Evolutionary conservation across 2,329 filamentous ascomycete species (phyloP).

Genomic region (Aspergillus sp.): DNA sequence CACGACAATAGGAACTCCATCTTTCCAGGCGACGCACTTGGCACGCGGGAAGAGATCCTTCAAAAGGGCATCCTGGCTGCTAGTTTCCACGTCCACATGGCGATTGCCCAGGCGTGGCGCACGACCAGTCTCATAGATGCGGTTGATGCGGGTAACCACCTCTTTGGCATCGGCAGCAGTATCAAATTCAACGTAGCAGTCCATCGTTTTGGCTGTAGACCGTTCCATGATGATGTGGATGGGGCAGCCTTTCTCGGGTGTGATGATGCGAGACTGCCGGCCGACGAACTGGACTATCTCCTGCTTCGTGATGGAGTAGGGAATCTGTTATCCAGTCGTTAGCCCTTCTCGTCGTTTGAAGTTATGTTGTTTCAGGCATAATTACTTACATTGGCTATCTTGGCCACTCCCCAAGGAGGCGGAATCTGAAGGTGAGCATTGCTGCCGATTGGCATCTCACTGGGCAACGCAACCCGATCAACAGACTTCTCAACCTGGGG

Average conservation of each 20-base stretch:
- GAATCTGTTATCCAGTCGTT: constrained; percentile 29
- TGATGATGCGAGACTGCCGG: constrained; percentile 32
- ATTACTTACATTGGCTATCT: constrained; percentile 27
- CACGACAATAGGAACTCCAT: constrained; percentile 24
- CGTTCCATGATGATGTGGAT: constrained; percentile 52
- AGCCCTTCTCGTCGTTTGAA: constrained; percentile 4
- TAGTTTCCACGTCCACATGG: constrained; percentile 38
- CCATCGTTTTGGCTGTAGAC: constrained; percentile 48
- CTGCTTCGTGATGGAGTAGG: constrained; percentile 40
- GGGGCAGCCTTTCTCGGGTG: constrained; percentile 31
- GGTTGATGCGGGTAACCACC: constrained; percentile 29
- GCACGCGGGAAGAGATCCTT: constrained; percentile 43
- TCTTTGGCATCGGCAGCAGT: constrained; percentile 29
- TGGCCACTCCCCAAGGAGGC: constrained; percentile 22
- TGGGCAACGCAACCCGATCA: constrained; percentile 9
- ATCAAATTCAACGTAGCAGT: constrained; percentile 42
- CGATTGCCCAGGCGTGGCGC: constrained; percentile 40
- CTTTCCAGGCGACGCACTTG: constrained; percentile 40
- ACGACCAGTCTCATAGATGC: constrained; percentile 24
- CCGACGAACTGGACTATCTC: constrained; percentile 42
- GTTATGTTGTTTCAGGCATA: constrained; percentile 1
- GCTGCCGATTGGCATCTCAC: constrained; percentile 22
- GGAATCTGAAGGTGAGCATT: constrained; percentile 11
- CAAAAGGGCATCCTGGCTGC: constrained; percentile 41
- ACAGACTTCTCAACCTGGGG: constrained; percentile 3